These are phyloP conservation scores for Paracoccidioides lutzii DNA, from an alignment of 2,329 filamentous ascomycete genomes.

Conservation along the genomic window DNA sequence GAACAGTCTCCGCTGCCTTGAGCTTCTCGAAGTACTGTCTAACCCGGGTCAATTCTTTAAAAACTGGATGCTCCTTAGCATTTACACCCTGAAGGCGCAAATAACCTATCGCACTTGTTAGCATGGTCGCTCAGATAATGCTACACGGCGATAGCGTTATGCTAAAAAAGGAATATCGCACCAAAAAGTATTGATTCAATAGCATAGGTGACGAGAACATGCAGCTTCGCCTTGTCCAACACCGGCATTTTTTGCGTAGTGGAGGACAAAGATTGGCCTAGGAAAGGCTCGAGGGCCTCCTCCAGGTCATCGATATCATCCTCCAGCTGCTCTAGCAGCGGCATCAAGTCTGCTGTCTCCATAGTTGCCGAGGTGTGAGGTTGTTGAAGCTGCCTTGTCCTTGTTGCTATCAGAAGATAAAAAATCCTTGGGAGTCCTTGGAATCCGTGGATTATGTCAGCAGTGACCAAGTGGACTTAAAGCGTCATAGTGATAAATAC, in stretches of 20 bases:
- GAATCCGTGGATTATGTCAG: neutral
- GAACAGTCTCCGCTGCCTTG: constrained; percentile 56
- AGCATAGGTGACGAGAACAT: constrained; percentile 75
- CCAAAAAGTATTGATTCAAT: constrained; percentile 85
- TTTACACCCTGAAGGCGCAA: constrained; percentile 67
- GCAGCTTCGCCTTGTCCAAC: constrained; percentile 90
- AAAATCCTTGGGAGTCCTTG: neutral
- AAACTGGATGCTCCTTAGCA: constrained; percentile 73
- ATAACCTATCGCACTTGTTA: constrained; percentile 41
- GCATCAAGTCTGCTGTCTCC: constrained; percentile 47
- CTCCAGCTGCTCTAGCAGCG: constrained; percentile 61
- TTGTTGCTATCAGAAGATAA: neutral
- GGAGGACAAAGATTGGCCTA: constrained; percentile 51
- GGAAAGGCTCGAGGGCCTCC: constrained; percentile 58
- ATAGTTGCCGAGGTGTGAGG: constrained; percentile 22
- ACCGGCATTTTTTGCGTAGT: constrained; percentile 68
- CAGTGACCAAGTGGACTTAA: neutral
- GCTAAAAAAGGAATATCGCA: constrained; percentile 29
- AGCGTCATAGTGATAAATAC: neutral
- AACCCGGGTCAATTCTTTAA: constrained; percentile 71
- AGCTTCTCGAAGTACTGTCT: constrained; percentile 92
- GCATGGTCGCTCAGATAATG: neutral
- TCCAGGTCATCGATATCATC: constrained; percentile 69
- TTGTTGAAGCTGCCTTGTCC: neutral
- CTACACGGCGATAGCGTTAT: neutral